Base-by-base conservation (phyloP, 345 rosid species). In the Luvunga scandens region DNA sequence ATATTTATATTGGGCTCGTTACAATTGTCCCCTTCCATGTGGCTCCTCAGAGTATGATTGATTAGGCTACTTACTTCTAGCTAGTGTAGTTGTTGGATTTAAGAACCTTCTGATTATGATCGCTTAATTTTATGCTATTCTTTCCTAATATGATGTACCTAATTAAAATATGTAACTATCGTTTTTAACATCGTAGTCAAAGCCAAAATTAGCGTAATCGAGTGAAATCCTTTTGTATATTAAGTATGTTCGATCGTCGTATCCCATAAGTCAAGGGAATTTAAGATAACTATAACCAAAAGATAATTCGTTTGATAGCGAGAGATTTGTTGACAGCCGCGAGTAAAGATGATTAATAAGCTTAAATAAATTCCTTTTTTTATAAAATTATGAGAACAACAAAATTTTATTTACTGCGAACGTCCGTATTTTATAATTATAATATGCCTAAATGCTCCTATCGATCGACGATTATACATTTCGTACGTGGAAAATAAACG, bases 11-110 rank as follows among this genome's bases (percentile, higher is more conserved):
- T 63, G 69, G 69, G 42, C 31, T 28, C 22, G 53, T 66, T 3
- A 64, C 65, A 39, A 50, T 60, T 79, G 85, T 82, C 80, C 30
- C 59, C 79, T 65, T 82, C 80, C 38, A 12, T 57, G 7, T 75
- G 82, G 80, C 67, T 71, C 4, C 42, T 39, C 1, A 45, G 45
- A 61, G 76, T 69, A 78, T 64, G 77, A 74, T 74, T 68, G 66
- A 75, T 77, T 71, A 68, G 30, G 25, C 79, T 42, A 77, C 60
- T 45, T 13, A 0, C 13, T 45, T 45, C 50, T 45, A 45, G 50
- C 18, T 45, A 45, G 5, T 75, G 82, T 39, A 75, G 79, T 71
- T 65, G 82, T 77, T 75, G 73, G 74, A 9, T 75, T 64, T 53
- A 42, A 33, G 69, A 82, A 78, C 59, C 72, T 78, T 63, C 77